A percentile compares a stretch with the other conserved stretches of the same genome.
phyloP scores from a whole-genome alignment of 306 rosid species.

The Hippophae rhamnoides region DNA sequence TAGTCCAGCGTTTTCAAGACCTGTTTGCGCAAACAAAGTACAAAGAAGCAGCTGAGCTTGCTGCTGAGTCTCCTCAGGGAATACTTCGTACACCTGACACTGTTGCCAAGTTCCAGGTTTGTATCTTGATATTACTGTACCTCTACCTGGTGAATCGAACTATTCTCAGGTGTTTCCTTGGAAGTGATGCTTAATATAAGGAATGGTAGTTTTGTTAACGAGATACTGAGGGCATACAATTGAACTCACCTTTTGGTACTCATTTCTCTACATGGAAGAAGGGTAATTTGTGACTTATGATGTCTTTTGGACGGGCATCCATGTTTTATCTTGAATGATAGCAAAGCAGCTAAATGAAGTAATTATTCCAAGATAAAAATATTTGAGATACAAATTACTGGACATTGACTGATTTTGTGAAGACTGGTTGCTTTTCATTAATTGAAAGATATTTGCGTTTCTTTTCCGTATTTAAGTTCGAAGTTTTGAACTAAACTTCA shows the following conservation, averaged over 20 bases:
- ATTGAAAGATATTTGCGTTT: background rate
- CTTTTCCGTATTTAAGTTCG: background rate
- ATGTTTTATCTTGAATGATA: too few species aligned
- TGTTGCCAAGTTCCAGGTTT: conserved; percentile 97
- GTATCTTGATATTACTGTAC: background rate
- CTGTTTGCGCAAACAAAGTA: conserved; percentile 97
- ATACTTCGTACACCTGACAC: conserved; percentile 97
- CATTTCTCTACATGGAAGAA: too few species aligned
- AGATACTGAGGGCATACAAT: too few species aligned
- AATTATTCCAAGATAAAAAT: background rate
- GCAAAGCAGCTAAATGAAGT: background rate
- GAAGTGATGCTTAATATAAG: too few species aligned
- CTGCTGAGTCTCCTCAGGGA: conserved; percentile 99
- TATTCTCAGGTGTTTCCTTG: too few species aligned
- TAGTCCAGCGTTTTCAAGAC: conserved; percentile 97
- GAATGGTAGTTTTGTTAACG: too few species aligned
- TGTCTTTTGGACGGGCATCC: too few species aligned
- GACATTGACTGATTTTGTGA: background rate
- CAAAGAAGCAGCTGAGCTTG: conserved; percentile 99
- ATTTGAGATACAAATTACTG: background rate
- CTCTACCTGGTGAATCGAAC: too few species aligned
- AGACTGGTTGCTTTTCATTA: background rate
- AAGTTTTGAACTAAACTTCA: background rate
- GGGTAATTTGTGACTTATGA: too few species aligned
- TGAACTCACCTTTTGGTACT: too few species aligned